A percentile compares a stretch with the other conserved stretches of the same genome.
These are phyloP conservation scores for Stagonosporopsis chrysanthemi DNA, from an alignment of 2,329 filamentous ascomycete genomes.

Conservation along the genomic window DNA sequence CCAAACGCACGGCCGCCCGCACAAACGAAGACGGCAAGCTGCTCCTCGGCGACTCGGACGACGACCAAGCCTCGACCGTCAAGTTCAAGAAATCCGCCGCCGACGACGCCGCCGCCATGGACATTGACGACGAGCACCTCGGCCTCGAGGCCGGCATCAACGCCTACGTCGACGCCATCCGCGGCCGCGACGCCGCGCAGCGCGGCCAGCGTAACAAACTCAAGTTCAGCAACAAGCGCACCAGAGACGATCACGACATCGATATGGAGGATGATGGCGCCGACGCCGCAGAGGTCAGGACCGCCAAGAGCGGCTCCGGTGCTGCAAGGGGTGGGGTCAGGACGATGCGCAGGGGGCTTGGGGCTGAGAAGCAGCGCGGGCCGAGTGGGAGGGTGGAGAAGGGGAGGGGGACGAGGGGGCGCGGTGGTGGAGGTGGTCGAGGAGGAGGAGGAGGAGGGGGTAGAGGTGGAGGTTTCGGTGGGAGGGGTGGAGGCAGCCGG, in stretches of 20 bases:
- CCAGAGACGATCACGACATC: conserved; percentile 55
- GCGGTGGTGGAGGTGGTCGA: conserved; percentile 17
- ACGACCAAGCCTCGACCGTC: conserved; percentile 49
- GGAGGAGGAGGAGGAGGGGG: conserved; percentile 18
- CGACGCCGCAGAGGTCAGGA: conserved; percentile 45
- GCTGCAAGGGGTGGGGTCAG: conserved; percentile 38
- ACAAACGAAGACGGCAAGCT: conserved; percentile 80
- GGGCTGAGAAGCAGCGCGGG: conserved; percentile 46
- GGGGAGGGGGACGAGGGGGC: conserved; percentile 26
- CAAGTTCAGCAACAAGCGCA: conserved; percentile 64
- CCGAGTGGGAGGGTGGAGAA: conserved; percentile 27
- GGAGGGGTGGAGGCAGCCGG: neutral
- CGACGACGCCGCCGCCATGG: conserved; percentile 62
- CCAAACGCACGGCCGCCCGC: conserved; percentile 53
- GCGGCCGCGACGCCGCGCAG: conserved; percentile 64
- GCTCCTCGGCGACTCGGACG: conserved; percentile 67
- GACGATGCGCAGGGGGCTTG: conserved; percentile 47
- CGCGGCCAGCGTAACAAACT: conserved; percentile 66
- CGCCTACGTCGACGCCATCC: conserved; percentile 68
- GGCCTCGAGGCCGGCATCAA: conserved; percentile 62
- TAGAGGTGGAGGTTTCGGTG: neutral
- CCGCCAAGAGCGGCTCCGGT: conserved; percentile 45
- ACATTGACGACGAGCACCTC: conserved; percentile 59
- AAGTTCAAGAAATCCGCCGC: conserved; percentile 39
- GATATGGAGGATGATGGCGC: conserved; percentile 55